Conservation (phyloP, 345 rosid genomes). For the Citrus glauca region DNA sequence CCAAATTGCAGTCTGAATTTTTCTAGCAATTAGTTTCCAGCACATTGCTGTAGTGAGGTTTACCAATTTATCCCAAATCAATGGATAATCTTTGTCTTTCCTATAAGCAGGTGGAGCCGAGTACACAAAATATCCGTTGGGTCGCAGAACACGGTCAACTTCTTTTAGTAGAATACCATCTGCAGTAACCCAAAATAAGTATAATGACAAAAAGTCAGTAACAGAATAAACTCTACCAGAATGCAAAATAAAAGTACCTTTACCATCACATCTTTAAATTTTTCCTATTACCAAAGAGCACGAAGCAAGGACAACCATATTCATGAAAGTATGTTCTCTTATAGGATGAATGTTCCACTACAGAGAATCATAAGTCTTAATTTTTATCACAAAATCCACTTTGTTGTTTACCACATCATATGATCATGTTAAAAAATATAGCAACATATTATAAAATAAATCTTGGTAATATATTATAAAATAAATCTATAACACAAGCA, state of each 20-base stretch:
- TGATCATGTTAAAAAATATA: not conserved
- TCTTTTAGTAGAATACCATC: slow-evolving; percentile 95
- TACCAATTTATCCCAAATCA: slow-evolving; percentile 78
- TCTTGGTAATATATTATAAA: not conserved
- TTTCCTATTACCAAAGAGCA: not conserved
- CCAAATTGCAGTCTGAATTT: slow-evolving; percentile 97
- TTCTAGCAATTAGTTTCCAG: slow-evolving; percentile 85
- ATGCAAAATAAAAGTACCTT: not conserved
- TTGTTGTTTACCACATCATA: not conserved
- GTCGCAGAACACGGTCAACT: slow-evolving; percentile 71
- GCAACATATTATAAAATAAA: not conserved
- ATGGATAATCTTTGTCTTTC: slow-evolving; percentile 77
- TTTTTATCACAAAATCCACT: not conserved
- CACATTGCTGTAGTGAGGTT: slow-evolving; percentile 78
- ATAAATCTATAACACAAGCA: not conserved
- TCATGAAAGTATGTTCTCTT: not conserved
- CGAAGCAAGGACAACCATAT: not conserved
- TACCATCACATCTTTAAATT: not conserved
- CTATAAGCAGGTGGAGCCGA: slow-evolving; percentile 92
- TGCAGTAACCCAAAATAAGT: slow-evolving; percentile 23
- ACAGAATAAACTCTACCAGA: not conserved
- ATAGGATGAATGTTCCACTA: not conserved
- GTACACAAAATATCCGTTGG: slow-evolving; percentile 85
- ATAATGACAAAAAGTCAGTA: not conserved
- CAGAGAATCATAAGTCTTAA: too few species aligned